Evolutionary conservation across 148 eudicot species (phyloP), one percentile per base, ranked within the genome.

Genomic region (Fallopia convolvulus): DNA sequence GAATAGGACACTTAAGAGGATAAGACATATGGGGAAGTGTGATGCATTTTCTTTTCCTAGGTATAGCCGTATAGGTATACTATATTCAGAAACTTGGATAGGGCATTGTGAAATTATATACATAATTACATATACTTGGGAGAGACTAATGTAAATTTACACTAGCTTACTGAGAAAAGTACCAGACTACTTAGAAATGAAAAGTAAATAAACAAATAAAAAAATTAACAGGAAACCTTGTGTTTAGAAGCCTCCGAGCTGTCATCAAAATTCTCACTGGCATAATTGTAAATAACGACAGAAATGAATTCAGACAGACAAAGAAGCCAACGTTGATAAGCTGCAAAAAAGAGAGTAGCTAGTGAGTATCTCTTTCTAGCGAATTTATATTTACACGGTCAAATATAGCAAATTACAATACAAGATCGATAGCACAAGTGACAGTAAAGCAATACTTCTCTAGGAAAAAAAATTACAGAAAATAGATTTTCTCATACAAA

Each of bases 251-350:
- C 83, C 84, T 91, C 91, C 93, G 88, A 42, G 82, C 50, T 32
- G 80, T 80, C 77, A 86, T 36, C 80, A 86, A 63, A 73, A 90
- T 83, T 81, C 99, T 87, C 50, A 86, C 77, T 20, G 99, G 99
- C 92, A 95, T 95, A 79, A 95, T 91, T 77, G 99, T 95, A 65
- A 95, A 86, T 85, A 92, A 72, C 72, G 99, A 92, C 74, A 95
- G 82, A 84, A 95, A 95, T 44, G 97, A 91, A 87, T 92, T 96
- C 80, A 92, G 76, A 84, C 97, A 95, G 75, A 95, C 97, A 81
- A 89, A 95, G 84, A 84, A 87, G 78, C 99, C 97, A 79, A 95
- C 91, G 74, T 88, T 81, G 77, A 91, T 92, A 84, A 95, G 97
- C 99, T 95, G 99, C 94, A 88, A 81, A 78, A 30, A 4, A 78